These are phyloP conservation scores for Akanthomyces dipterigenus DNA, from an alignment of 2,329 filamentous ascomycete species.

Conservation along the genomic window DNA sequence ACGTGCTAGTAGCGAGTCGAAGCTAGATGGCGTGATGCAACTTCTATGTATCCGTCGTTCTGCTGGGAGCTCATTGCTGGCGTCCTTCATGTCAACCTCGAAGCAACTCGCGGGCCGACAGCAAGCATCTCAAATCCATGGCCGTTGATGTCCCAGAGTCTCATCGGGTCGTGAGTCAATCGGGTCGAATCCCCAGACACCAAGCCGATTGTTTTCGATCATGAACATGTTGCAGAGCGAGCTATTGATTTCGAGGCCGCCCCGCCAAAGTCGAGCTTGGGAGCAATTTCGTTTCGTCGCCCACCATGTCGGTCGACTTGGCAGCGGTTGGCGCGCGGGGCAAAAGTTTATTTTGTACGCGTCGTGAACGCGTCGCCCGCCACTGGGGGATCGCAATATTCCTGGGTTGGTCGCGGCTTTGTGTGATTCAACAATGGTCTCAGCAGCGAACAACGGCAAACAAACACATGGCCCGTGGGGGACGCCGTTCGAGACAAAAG, in stretches of 20 bases:
- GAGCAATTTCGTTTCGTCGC: constrained; percentile 3
- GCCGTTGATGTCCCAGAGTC: background rate
- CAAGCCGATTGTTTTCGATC: background rate
- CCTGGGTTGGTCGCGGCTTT: background rate
- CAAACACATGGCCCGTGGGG: background rate
- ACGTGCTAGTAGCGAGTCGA: background rate
- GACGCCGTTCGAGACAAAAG: background rate
- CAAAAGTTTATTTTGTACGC: background rate
- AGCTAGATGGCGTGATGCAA: background rate
- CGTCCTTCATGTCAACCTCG: background rate
- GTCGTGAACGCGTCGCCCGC: background rate
- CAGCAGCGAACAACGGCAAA: background rate
- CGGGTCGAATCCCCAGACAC: background rate
- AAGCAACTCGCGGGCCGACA: background rate
- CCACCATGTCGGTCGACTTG: background rate
- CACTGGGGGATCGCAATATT: no score
- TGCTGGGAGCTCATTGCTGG: background rate
- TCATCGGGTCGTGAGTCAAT: background rate
- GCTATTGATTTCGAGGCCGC: background rate
- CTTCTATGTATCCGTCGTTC: background rate
- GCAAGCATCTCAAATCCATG: background rate
- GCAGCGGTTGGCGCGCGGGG: background rate
- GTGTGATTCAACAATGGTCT: background rate
- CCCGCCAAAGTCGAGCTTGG: background rate
- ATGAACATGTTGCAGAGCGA: background rate